These are phyloP conservation scores for Phytophthora sp. DNA, from an alignment of 352 stramenopile genomes.

Conservation along the genomic window DNA sequence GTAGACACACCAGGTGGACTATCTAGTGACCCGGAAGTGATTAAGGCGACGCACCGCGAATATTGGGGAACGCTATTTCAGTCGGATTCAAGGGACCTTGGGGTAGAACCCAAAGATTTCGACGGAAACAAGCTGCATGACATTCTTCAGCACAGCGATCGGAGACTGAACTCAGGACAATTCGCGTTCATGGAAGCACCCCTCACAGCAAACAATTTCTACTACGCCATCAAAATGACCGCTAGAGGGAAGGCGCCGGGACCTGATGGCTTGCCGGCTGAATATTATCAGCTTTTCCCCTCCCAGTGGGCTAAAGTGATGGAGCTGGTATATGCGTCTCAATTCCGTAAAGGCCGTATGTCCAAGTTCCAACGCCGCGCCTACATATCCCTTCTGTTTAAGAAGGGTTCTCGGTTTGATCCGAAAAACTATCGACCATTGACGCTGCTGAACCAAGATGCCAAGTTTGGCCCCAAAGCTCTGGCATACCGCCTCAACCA, in stretches of 20 bases:
- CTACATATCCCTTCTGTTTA: slow-evolving; percentile 7
- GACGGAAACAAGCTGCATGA: background rate
- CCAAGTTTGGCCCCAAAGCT: background rate
- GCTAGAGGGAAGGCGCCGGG: background rate
- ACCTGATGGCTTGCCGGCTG: background rate
- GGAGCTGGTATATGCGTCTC: background rate
- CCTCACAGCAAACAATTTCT: slow-evolving; percentile 6
- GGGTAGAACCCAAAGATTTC: background rate
- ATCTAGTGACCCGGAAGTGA: background rate
- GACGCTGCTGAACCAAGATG: background rate
- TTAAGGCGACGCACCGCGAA: background rate
- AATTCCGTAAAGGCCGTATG: background rate
- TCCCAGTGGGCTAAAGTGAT: background rate
- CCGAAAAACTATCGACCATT: slow-evolving; percentile 2
- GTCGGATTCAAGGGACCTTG: background rate
- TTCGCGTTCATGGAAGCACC: background rate
- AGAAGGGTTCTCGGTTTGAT: background rate
- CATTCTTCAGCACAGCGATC: background rate
- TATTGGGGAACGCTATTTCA: slow-evolving; percentile 9
- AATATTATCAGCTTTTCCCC: slow-evolving; percentile 3
- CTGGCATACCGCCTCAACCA: background rate
- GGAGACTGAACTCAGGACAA: background rate
- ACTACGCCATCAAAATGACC: slow-evolving; percentile 1
- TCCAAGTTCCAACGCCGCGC: slow-evolving; percentile 2
- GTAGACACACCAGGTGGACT: slow-evolving; percentile 3